phyloP scores from a whole-genome alignment of 75 land plant genomes.

The Pinus taeda region DNA sequence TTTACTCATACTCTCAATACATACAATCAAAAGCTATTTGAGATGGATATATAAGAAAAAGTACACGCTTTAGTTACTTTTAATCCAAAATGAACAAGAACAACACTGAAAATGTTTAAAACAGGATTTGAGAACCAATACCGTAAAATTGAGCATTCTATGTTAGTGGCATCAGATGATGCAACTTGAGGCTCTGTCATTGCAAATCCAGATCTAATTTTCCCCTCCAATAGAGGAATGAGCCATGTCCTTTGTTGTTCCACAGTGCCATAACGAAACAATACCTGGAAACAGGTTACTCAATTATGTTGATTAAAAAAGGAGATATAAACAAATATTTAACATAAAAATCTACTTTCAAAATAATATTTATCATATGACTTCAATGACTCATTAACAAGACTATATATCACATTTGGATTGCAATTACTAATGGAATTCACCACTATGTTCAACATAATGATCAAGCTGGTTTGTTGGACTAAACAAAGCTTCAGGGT shows the following conservation, averaged over 20 bases:
- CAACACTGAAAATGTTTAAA: background rate
- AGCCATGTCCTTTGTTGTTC: conserved; percentile 86
- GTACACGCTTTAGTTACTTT: background rate
- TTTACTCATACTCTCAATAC: background rate
- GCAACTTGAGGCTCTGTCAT: conserved; percentile 99
- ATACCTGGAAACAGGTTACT: conserved; percentile 46
- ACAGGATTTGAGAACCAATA: conserved; percentile 14
- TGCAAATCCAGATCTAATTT: conserved; percentile 95
- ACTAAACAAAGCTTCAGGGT: background rate
- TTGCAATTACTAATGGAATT: too few species aligned
- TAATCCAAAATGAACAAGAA: background rate
- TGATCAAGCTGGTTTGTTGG: background rate
- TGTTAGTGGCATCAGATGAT: conserved; percentile 98
- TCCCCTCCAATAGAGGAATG: conserved; percentile 86
- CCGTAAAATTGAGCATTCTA: conserved; percentile 87
- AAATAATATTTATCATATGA: background rate
- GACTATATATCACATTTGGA: background rate
- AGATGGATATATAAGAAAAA: background rate
- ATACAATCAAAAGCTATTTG: background rate
- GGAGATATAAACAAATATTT: background rate
- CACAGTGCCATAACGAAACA: conserved; percentile 82
- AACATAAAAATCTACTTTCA: background rate
- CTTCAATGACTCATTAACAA: background rate
- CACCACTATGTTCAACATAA: background rate
- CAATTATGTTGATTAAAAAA: background rate